Conservation (phyloP, 148 eudicot species). For the Nepenthes mirabilis region DNA sequence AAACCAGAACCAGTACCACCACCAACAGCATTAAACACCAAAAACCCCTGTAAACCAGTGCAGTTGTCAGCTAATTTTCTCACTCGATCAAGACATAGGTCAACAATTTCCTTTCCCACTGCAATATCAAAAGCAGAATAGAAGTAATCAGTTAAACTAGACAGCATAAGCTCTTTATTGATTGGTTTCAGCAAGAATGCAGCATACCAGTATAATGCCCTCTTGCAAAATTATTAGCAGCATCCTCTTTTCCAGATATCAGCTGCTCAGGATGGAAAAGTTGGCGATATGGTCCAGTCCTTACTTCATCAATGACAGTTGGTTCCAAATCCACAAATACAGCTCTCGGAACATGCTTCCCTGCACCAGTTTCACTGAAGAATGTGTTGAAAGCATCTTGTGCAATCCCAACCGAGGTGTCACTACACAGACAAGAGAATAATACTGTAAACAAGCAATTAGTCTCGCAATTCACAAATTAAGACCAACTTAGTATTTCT, state of each 20-base stretch:
- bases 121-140: conserved; percentile 5
- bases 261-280: conserved; percentile 58
- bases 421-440: conserved; percentile 19
- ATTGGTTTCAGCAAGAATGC: not conserved
- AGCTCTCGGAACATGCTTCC: conserved; percentile 51
- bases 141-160: not conserved
- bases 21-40: conserved; percentile 51
- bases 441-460: not conserved
- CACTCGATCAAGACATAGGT: conserved; percentile 40
- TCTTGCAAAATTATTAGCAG: conserved; percentile 53
- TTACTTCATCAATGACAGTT: conserved; percentile 41
- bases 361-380: conserved; percentile 53
- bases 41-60: conserved; percentile 50
- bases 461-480: not conserved
- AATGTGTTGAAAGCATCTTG: conserved; percentile 50
- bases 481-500: conserved; percentile 7
- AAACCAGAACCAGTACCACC: conserved; percentile 60
- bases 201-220: conserved; percentile 42
- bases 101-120: conserved; percentile 55
- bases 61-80: conserved; percentile 48
- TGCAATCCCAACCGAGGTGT: conserved; percentile 24
- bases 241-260: conserved; percentile 49
- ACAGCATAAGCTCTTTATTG: not conserved
- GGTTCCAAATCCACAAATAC: conserved; percentile 53
- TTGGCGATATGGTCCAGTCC: conserved; percentile 45